These are phyloP conservation scores for Thielaviopsis euricoi DNA, from an alignment of 2,329 filamentous ascomycete genomes.

Conservation along the genomic window DNA sequence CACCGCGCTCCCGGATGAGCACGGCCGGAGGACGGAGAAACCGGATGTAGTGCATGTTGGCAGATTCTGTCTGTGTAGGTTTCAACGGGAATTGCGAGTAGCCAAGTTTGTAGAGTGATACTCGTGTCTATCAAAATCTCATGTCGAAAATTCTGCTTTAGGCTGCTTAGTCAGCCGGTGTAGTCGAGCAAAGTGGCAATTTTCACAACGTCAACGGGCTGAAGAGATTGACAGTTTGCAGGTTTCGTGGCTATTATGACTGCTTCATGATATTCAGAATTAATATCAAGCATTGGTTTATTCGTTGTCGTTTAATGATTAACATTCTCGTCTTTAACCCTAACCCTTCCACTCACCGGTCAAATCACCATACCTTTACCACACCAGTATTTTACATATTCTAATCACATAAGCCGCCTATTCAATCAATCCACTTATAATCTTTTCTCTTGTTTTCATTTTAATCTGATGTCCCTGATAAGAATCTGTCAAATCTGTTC, in stretches of 20 bases:
- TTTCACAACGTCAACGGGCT: too few species aligned
- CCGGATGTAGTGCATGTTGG: slow-evolving; percentile 39
- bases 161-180: slow-evolving; percentile 10
- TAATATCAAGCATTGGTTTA: too few species aligned
- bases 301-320: not conserved
- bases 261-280: too few species aligned
- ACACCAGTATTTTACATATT: too few species aligned
- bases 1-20: slow-evolving; percentile 10
- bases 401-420: too few species aligned
- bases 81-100: not conserved
- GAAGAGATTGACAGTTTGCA: too few species aligned
- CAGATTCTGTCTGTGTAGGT: not conserved
- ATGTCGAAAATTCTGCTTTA: slow-evolving; percentile 2
- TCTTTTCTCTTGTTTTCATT: too few species aligned
- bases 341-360: not conserved
- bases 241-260: too few species aligned
- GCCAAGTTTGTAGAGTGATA: not conserved
- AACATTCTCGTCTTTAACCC: not conserved
- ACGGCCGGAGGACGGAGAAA: slow-evolving; percentile 30
- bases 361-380: not conserved
- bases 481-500: too few species aligned
- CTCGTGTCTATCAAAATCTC: not conserved
- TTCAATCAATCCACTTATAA: too few species aligned
- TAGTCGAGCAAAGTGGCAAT: too few species aligned
- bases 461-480: too few species aligned